Percentiles rank a stretch among this genome's conserved stretches.
Conservation (phyloP, 2,329 filamentous ascomycete species). For the Furcasterigmium sp. region DNA sequence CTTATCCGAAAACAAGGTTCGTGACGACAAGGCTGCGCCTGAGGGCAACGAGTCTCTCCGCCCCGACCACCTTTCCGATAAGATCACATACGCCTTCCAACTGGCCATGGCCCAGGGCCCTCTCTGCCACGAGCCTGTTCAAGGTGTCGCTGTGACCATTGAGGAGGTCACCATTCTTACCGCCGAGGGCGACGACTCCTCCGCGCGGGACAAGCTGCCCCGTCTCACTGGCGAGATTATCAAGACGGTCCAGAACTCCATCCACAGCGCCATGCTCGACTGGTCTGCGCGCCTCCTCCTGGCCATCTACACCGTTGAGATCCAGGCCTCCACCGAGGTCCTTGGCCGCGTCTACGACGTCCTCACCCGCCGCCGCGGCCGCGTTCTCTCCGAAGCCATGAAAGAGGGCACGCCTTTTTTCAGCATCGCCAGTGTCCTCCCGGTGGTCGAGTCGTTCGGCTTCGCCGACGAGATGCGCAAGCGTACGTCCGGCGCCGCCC, state of each 20-base stretch:
- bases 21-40: constrained; percentile 21
- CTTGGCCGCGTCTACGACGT: constrained; percentile 94
- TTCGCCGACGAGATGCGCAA: constrained; percentile 97
- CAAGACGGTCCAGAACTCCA: constrained; percentile 78
- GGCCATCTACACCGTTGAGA: constrained; percentile 97
- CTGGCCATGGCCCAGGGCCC: constrained; percentile 84
- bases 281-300: constrained; percentile 94
- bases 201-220: constrained; percentile 62
- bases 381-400: constrained; percentile 83
- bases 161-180: constrained; percentile 63
- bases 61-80: constrained; percentile 74
- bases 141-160: constrained; percentile 86
- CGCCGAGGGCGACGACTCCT: constrained; percentile 47
- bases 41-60: constrained; percentile 45
- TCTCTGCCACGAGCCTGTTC: constrained; percentile 86
- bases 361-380: constrained; percentile 88
- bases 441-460: constrained; percentile 91
- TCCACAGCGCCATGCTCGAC: constrained; percentile 82
- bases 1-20: constrained; percentile 35
- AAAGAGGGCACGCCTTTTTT: constrained; percentile 97
- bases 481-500: constrained; percentile 81
- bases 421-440: constrained; percentile 81
- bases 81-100: constrained; percentile 91
- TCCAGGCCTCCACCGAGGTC: constrained; percentile 93
- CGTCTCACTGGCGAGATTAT: constrained; percentile 91